Evolutionary conservation across 1,139 yeast species (phyloP).

Genomic region (Blastobotrys capitulatus): DNA sequence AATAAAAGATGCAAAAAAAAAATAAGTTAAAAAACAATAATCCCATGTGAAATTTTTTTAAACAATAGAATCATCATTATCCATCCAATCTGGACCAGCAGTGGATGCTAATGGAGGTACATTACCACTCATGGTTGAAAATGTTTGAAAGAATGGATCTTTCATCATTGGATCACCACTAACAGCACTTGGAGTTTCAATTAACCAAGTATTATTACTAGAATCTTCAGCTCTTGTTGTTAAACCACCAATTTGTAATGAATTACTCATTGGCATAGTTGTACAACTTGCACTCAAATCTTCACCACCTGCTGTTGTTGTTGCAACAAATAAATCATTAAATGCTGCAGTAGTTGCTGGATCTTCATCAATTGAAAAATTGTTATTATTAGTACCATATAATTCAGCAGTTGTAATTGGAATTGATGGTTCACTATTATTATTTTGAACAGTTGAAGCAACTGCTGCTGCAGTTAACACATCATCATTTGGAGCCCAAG

Average conservation of each 20-base stretch:
- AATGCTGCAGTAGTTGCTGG: slow-evolving; percentile 5
- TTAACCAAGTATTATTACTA: slow-evolving; percentile 3
- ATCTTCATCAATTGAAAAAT: not conserved
- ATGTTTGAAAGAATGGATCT: slow-evolving; percentile 6
- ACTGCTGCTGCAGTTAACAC: not conserved
- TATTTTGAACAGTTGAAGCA: not conserved
- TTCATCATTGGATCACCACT: slow-evolving; percentile 8
- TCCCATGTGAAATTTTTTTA: not conserved
- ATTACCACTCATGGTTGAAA: not conserved
- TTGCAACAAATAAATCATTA: slow-evolving; percentile 3
- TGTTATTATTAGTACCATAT: not conserved
- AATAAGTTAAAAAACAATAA: not conserved
- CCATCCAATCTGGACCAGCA: slow-evolving; percentile 4
- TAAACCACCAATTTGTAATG: slow-evolving; percentile 7
- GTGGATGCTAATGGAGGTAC: slow-evolving; percentile 1
- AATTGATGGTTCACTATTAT: not conserved
- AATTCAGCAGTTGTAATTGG: not conserved
- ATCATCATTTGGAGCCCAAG: slow-evolving; percentile 10
- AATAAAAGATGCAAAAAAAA: not conserved
- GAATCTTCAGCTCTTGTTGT: slow-evolving; percentile 6
- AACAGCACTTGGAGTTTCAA: slow-evolving; percentile 8
- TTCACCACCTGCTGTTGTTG: not conserved
- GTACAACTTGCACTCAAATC: not conserved
- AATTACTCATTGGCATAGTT: slow-evolving; percentile 1
- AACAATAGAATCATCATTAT: not conserved